Percentiles rank a stretch among this genome's conserved stretches.
Evolutionary conservation across 208 protist species (phyloP).

Genomic region (Leishmania braziliensis): DNA sequence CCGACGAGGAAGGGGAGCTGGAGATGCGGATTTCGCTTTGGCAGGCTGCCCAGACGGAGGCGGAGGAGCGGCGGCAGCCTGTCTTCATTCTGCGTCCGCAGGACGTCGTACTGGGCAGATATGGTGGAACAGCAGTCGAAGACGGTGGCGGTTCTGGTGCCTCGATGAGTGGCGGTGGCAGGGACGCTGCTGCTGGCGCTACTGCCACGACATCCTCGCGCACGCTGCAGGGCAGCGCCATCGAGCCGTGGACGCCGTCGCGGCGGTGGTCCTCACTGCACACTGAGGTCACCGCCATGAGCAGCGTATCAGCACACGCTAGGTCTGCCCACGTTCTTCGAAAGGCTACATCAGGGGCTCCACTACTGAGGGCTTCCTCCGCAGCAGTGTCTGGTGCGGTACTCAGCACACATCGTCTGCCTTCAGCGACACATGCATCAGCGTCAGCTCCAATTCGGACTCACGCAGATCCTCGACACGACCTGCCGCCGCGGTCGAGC

Average conservation of each 20-base stretch:
- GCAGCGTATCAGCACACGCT: not conserved
- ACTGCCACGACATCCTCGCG: not conserved
- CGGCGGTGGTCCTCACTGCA: not conserved
- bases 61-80: constrained; percentile 38
- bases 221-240: not conserved
- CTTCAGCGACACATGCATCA: not conserved
- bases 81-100: constrained; percentile 36
- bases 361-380: not conserved
- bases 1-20: constrained; percentile 32
- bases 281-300: not conserved
- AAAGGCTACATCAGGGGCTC: not conserved
- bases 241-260: not conserved
- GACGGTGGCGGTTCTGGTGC: not conserved
- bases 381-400: not conserved
- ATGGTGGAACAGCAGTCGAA: not conserved
- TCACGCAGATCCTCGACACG: not conserved
- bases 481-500: not conserved
- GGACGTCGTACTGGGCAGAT: constrained; percentile 35
- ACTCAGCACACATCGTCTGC: not conserved
- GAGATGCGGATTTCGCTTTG: constrained; percentile 34
- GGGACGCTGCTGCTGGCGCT: not conserved
- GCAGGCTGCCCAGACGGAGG: constrained; percentile 32
- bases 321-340: not conserved
- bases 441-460: not conserved
- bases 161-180: not conserved